Percentiles rank a stretch among this genome's conserved stretches.
phyloP scores from a whole-genome alignment of 148 eudicot genomes.

The Camellia lanceoleosa region DNA sequence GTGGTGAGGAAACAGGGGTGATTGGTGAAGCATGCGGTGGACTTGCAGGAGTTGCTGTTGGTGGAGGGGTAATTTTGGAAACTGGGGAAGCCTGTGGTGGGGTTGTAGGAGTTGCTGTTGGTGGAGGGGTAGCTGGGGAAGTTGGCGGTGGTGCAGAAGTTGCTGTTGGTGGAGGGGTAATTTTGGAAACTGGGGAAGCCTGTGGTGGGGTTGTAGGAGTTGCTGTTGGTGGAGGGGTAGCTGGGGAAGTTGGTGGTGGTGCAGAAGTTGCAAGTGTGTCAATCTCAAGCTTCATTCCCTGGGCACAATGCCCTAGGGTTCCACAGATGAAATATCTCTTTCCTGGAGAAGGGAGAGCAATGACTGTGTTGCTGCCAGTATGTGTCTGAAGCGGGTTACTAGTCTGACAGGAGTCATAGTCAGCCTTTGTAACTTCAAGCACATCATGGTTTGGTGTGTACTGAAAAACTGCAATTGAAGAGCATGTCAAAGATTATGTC shows the following conservation, averaged over 20 bases:
- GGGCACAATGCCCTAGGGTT: slow-evolving; percentile 45
- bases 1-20: slow-evolving; percentile 7
- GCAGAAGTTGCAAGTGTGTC: slow-evolving; percentile 31
- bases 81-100: slow-evolving; percentile 5
- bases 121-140: slow-evolving; percentile 12
- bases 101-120: slow-evolving; percentile 7
- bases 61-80: too few relatives aligned
- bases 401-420: slow-evolving; percentile 51
- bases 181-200: too few relatives aligned
- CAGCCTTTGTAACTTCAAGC: slow-evolving; percentile 48
- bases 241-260: slow-evolving; percentile 24
- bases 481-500: neutral
- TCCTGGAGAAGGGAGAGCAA: slow-evolving; percentile 44
- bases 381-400: slow-evolving; percentile 34
- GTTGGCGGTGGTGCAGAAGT: slow-evolving; percentile 29
- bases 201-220: slow-evolving; percentile 16
- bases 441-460: slow-evolving; percentile 52
- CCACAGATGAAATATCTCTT: slow-evolving; percentile 74
- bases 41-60: slow-evolving; percentile 19
- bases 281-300: slow-evolving; percentile 65
- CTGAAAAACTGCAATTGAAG: slow-evolving; percentile 46
- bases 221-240: slow-evolving; percentile 9
- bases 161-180: neutral
- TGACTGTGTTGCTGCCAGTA: slow-evolving; percentile 37
- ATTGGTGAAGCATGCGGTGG: slow-evolving; percentile 23